Evolutionary conservation across 2,329 filamentous ascomycete species (phyloP).

Genomic region (Alternaria postmessia): DNA sequence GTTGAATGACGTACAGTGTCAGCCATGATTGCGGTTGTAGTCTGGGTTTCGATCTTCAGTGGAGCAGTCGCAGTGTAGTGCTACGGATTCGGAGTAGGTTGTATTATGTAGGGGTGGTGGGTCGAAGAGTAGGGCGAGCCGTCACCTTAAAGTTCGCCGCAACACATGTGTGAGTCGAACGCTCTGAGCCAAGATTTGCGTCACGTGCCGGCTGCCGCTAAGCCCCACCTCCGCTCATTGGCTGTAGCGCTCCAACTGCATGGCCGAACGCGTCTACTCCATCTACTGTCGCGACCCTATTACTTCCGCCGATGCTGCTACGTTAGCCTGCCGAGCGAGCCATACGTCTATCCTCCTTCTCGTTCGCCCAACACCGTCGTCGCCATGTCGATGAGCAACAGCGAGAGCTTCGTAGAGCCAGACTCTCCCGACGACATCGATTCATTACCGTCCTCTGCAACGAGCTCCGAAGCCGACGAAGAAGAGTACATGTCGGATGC

Average conservation of each 20-base stretch:
- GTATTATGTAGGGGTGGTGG: slow-evolving; percentile 5
- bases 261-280: slow-evolving; percentile 24
- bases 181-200: slow-evolving; percentile 25
- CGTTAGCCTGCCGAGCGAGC: slow-evolving; percentile 23
- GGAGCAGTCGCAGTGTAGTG: not conserved
- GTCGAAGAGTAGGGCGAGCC: not conserved
- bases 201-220: slow-evolving; percentile 26
- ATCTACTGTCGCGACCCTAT: slow-evolving; percentile 6
- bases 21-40: slow-evolving; percentile 61
- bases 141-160: slow-evolving; percentile 17
- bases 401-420: slow-evolving; percentile 49
- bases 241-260: slow-evolving; percentile 28
- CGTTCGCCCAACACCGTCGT: not conserved
- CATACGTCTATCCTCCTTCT: not conserved
- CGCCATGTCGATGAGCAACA: slow-evolving; percentile 49
- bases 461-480: slow-evolving; percentile 61
- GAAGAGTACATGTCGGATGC: slow-evolving; percentile 78
- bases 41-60: slow-evolving; percentile 10
- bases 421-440: slow-evolving; percentile 56
- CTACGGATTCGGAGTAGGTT: not conserved
- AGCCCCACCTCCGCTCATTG: slow-evolving; percentile 40
- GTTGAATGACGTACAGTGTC: slow-evolving; percentile 51
- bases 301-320: slow-evolving; percentile 25
- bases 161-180: slow-evolving; percentile 30
- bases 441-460: slow-evolving; percentile 61